A percentile compares a stretch with the other conserved stretches of the same genome.
Evolutionary conservation across 805 yeast genomes (phyloP).

Genomic region (Candida andamanensis): DNA sequence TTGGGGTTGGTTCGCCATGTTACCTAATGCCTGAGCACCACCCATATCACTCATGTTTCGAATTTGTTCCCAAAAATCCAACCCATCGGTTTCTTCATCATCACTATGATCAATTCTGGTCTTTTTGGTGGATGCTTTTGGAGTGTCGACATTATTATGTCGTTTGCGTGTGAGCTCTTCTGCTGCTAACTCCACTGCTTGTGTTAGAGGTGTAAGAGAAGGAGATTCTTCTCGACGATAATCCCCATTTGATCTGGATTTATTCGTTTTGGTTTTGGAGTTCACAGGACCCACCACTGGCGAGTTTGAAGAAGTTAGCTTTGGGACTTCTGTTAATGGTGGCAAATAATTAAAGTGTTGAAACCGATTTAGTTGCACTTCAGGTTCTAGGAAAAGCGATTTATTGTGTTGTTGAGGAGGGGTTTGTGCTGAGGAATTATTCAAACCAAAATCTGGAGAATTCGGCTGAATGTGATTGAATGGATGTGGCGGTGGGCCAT

Average conservation of each 20-base stretch:
- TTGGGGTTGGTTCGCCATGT: neutral
- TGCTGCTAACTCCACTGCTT: conserved; percentile 36
- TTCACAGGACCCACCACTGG: conserved; percentile 1
- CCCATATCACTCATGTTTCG: conserved; percentile 41
- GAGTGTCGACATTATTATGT: conserved; percentile 6
- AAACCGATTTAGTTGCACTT: conserved; percentile 50
- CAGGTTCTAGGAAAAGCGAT: conserved; percentile 37
- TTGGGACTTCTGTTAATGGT: conserved; percentile 66
- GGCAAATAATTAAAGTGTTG: conserved; percentile 75
- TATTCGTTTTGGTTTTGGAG: conserved; percentile 11
- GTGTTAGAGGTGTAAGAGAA: conserved; percentile 35
- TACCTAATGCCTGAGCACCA: neutral
- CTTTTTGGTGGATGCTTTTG: conserved; percentile 3
- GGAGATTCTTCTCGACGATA: conserved; percentile 18
- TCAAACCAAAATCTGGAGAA: conserved; percentile 3
- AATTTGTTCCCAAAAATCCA: conserved; percentile 71
- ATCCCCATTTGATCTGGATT: conserved; percentile 38
- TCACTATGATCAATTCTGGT: conserved; percentile 1
- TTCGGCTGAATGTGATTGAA: conserved; percentile 5
- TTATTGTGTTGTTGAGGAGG: neutral
- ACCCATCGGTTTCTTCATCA: conserved; percentile 53
- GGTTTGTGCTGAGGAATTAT: conserved; percentile 1
- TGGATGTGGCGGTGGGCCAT: conserved; percentile 39
- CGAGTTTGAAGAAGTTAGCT: conserved; percentile 53
- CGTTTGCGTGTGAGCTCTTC: conserved; percentile 17